Percentiles rank a stretch among this genome's conserved stretches.
Evolutionary conservation across 805 yeast species (phyloP).

Genomic region (Candida golubevii): DNA sequence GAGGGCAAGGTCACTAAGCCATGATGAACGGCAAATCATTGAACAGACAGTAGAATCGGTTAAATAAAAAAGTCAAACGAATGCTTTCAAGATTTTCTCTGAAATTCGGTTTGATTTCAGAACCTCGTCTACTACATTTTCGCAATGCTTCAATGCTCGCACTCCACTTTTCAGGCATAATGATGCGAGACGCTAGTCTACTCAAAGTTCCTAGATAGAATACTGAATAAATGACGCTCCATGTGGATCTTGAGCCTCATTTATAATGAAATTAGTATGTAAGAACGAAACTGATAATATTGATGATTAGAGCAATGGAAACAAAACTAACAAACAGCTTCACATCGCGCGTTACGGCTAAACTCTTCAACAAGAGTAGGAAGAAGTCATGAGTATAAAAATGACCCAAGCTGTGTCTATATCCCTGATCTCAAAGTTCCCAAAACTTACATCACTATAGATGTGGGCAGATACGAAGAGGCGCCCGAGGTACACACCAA

Average conservation of each 20-base stretch:
- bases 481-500: conserved; percentile 13
- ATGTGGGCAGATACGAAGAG: conserved; percentile 2
- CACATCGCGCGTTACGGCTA: conserved; percentile 10
- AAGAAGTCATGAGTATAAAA: conserved; percentile 23
- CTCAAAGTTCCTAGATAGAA: no score
- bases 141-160: no score
- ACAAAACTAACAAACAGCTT: conserved; percentile 14
- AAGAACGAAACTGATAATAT: no score
- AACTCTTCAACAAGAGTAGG: conserved; percentile 21
- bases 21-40: no score
- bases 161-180: no score
- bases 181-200: no score
- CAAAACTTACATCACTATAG: conserved; percentile 25
- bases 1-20: conserved; percentile 14
- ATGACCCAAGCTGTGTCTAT: conserved; percentile 19
- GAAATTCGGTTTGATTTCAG: no score
- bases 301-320: neutral
- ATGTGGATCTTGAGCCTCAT: conserved; percentile 17
- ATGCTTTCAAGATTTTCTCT: no score
- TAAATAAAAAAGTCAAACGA: no score
- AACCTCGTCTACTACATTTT: no score
- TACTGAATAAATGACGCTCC: neutral
- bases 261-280: conserved; percentile 14
- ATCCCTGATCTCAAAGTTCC: conserved; percentile 30
- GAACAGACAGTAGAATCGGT: no score